Base-by-base conservation (phyloP, 108 stramenopile genomes). In the Thalassiosira profunda region DNA sequence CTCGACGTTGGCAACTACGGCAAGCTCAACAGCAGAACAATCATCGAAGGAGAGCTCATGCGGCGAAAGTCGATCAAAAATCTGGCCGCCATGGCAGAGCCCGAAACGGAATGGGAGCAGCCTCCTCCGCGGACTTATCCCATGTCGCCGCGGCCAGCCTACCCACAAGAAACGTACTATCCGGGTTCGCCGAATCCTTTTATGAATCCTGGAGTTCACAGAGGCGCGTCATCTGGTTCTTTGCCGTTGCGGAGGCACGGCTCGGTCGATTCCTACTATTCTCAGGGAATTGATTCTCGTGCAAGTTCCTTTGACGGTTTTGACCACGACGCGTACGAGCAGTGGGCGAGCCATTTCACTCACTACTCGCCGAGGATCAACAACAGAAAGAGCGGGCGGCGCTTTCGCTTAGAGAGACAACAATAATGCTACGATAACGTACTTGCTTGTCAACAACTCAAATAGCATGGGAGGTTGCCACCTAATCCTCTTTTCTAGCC, bases 1-100 rank as follows among this genome's bases (percentile, higher is more conserved):
- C 75, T 95, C 2, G 94, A 95, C 72, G 72, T 84, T 26, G 77
- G 90, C 31, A 80, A 89, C 53, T 87, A 92, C 26, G 89, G 90
- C 17, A 78, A 45, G 24, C 63, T 78, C 36, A 78, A 78, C 37
- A 70, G 69, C 69, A 56, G 76, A 60, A 78, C 76, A 18, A 54
- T 78, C 15, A 78, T 78, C 23, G 76, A 78, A 70, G 76, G 76
- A 23, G 76, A 78, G 40, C 46, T 78, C 25, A 51, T 70, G 56
- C 48, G 58, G 44, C 57, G 76, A 37, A 37, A 69, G 34, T 63
- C 55, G 25, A 57, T 43, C 35, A 72, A 57, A 18, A 72, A 72
- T 46, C 53, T 72, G 17, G 61, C 43, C 18, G 43, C 43, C n/a
- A 5, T 51, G 49, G 28, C 49, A 28, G 30, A 51, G n/a, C n/a